These are phyloP conservation scores for Myriosclerotinia duriaeana DNA, from an alignment of 2,329 filamentous ascomycete species.

Conservation along the genomic window DNA sequence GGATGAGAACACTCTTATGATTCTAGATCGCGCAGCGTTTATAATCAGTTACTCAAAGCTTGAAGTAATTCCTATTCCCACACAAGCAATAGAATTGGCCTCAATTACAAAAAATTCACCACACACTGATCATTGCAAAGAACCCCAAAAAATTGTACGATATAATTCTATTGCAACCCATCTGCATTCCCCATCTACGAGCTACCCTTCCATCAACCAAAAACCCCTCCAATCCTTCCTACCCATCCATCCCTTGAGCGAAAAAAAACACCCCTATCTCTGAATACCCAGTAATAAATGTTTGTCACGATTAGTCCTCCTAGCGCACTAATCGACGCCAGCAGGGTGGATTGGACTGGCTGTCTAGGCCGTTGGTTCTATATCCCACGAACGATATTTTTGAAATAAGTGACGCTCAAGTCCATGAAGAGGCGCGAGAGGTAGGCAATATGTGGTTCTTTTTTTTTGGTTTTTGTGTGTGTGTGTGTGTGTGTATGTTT, in stretches of 20 bases:
- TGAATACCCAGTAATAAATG: slow-evolving; percentile 25
- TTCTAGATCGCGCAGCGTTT: neutral
- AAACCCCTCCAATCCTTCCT: neutral
- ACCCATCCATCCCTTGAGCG: neutral
- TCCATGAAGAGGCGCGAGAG: slow-evolving; percentile 41
- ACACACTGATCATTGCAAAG: neutral
- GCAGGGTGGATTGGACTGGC: slow-evolving; percentile 44
- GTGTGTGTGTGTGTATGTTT: neutral
- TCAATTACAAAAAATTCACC: neutral
- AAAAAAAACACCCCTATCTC: neutral
- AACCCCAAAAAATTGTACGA: neutral
- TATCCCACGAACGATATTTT: slow-evolving; percentile 44
- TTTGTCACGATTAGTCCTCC: slow-evolving; percentile 44
- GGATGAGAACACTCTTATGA: neutral
- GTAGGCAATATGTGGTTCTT: slow-evolving; percentile 44
- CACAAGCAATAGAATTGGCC: neutral
- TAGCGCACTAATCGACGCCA: slow-evolving; percentile 42
- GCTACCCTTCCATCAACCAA: neutral
- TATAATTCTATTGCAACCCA: neutral
- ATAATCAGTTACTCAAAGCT: too few species aligned
- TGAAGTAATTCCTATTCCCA: too few species aligned
- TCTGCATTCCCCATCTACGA: neutral
- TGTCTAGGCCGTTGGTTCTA: slow-evolving; percentile 43
- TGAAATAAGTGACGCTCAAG: slow-evolving; percentile 43
- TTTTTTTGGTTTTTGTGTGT: too few species aligned